Conservation (phyloP, 1,139 yeast species). For the Pichia sp. region DNA sequence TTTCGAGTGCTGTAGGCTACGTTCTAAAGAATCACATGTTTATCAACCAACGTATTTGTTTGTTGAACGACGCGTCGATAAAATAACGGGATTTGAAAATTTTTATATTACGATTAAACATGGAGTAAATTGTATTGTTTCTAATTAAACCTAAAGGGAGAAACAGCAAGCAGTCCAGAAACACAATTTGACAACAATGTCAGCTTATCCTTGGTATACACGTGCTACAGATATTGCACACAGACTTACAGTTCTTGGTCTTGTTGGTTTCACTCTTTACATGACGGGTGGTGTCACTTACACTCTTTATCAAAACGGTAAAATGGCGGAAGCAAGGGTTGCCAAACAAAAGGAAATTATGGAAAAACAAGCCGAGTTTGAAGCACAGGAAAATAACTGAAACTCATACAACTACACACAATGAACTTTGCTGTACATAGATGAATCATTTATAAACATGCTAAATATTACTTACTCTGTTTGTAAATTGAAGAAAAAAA, state of each 20-base stretch:
- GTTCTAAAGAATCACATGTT: no score
- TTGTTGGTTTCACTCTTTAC: constrained; percentile 63
- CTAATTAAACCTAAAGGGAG: no score
- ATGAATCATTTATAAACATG: background rate
- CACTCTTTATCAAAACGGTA: constrained; percentile 54
- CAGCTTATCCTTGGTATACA: constrained; percentile 57
- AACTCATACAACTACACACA: constrained; percentile 5
- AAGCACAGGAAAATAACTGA: constrained; percentile 10
- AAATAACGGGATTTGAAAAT: no score
- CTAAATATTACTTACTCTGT: background rate
- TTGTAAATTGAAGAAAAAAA: background rate
- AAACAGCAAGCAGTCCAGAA: no score
- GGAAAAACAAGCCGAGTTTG: constrained; percentile 17
- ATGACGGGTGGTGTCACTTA: constrained; percentile 53
- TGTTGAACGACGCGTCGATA: no score
- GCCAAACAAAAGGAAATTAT: constrained; percentile 26
- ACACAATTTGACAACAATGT: constrained; percentile 4
- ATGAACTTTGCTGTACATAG: background rate
- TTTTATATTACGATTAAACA: no score
- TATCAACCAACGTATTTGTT: no score
- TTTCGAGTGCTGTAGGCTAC: no score
- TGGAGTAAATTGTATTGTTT: no score
- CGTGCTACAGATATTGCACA: constrained; percentile 75
- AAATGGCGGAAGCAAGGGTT: constrained; percentile 35
- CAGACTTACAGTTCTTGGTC: constrained; percentile 69